Evolutionary conservation across 1,139 yeast genomes (phyloP).

Genomic region (Yamadazyma triangularis): DNA sequence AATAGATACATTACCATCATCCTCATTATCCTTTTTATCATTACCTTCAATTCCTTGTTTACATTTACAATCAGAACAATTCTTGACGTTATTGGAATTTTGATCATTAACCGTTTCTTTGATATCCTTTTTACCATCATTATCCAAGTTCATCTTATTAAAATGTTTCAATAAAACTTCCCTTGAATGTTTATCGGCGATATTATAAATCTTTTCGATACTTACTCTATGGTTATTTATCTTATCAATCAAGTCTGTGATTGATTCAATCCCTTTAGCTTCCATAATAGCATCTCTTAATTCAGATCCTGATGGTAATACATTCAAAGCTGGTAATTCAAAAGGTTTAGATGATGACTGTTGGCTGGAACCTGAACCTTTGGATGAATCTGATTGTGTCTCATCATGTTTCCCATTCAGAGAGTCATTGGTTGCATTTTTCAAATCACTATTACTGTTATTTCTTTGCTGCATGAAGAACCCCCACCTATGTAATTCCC

Average conservation of each 20-base stretch:
- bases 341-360: slow-evolving; percentile 9
- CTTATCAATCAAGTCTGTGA: slow-evolving; percentile 63
- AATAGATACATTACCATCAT: slow-evolving; percentile 28
- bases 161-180: slow-evolving; percentile 8
- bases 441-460: slow-evolving; percentile 11
- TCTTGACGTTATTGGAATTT: neutral
- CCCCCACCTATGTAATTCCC: slow-evolving; percentile 85
- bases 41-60: too few species aligned
- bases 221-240: slow-evolving; percentile 52
- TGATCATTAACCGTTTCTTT: slow-evolving; percentile 1
- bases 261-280: slow-evolving; percentile 74
- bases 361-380: neutral
- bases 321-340: slow-evolving; percentile 31
- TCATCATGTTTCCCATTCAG: neutral
- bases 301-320: slow-evolving; percentile 71
- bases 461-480: slow-evolving; percentile 61
- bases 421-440: neutral
- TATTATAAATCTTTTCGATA: slow-evolving; percentile 49
- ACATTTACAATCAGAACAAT: slow-evolving; percentile 1
- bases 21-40: slow-evolving; percentile 4
- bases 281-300: slow-evolving; percentile 71
- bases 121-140: slow-evolving; percentile 6
- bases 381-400: neutral
- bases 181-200: slow-evolving; percentile 11
- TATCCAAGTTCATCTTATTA: slow-evolving; percentile 8